Conservation (phyloP, 768 basidiomycete species). For the Termitomyces sp. region DNA sequence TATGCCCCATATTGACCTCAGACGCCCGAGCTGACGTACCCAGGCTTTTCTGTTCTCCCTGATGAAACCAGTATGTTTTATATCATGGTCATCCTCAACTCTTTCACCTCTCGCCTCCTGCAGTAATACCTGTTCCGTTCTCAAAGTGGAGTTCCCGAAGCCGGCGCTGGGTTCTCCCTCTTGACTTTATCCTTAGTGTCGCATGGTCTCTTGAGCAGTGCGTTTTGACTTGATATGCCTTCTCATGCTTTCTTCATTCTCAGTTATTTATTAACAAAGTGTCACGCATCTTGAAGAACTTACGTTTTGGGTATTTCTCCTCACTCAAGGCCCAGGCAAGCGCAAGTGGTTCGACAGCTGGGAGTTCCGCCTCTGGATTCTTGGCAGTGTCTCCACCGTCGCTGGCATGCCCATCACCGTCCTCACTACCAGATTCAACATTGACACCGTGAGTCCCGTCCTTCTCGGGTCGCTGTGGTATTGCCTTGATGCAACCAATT, state of each 20-base stretch:
- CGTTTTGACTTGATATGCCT: constrained; percentile 19
- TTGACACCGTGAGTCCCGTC: constrained; percentile 45
- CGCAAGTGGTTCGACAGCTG: constrained; percentile 76
- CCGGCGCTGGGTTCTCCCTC: constrained; percentile 55
- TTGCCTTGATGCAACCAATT: neutral
- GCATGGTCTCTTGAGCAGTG: constrained; percentile 80
- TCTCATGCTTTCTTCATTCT: constrained; percentile 3
- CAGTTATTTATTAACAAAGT: constrained; percentile 25
- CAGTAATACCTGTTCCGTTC: constrained; percentile 58
- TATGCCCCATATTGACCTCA: constrained; percentile 15
- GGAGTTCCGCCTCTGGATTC: constrained; percentile 71
- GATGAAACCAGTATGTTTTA: constrained; percentile 27
- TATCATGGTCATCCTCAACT: neutral
- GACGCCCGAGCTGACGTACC: neutral
- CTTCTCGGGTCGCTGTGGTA: neutral
- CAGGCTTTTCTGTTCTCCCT: constrained; percentile 35
- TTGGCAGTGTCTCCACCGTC: constrained; percentile 59
- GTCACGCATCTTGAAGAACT: constrained; percentile 84
- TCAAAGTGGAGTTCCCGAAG: constrained; percentile 39
- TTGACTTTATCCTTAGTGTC: constrained; percentile 65
- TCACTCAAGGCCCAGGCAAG: constrained; percentile 68
- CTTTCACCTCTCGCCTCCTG: neutral
- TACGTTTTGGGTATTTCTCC: constrained; percentile 78
- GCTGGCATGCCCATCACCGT: constrained; percentile 71
- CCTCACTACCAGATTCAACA: constrained; percentile 49